phyloP scores from a whole-genome alignment of 306 rosid species.

The Crotalaria pallida region DNA sequence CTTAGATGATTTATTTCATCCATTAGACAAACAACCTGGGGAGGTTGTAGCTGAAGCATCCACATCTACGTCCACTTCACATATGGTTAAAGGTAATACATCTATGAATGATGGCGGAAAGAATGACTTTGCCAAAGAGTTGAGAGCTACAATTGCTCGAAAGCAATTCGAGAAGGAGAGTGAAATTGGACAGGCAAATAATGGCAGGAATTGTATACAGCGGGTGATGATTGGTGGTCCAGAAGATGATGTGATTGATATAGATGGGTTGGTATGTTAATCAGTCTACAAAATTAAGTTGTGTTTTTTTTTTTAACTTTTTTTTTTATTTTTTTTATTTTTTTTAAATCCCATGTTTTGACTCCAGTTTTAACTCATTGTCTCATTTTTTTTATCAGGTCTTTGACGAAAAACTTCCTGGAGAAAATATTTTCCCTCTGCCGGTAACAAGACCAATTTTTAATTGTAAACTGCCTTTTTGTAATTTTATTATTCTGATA shows the following conservation, averaged over 20 bases:
- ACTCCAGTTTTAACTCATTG: slow-evolving; percentile 12
- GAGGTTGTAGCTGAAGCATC: slow-evolving; percentile 70
- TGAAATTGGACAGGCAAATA: slow-evolving; percentile 71
- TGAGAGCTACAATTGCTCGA: slow-evolving; percentile 92
- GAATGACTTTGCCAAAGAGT: slow-evolving; percentile 86
- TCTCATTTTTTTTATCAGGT: slow-evolving; percentile 46
- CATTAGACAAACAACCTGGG: slow-evolving; percentile 62
- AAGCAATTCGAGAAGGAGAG: slow-evolving; percentile 91
- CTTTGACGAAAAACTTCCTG: slow-evolving; percentile 84
- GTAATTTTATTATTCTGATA: background rate
- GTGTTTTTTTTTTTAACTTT: slow-evolving; percentile 16
- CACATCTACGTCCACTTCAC: slow-evolving; percentile 67
- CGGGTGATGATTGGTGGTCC: slow-evolving; percentile 84
- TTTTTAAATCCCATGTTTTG: slow-evolving; percentile 7
- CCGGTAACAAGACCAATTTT: slow-evolving; percentile 51
- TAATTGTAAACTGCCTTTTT: background rate
- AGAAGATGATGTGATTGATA: slow-evolving; percentile 84
- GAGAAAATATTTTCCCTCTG: slow-evolving; percentile 83
- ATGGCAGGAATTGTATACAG: slow-evolving; percentile 71
- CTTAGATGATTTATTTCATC: slow-evolving; percentile 89
- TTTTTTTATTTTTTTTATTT: background rate
- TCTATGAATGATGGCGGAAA: slow-evolving; percentile 56
- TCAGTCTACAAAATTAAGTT: background rate
- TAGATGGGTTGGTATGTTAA: slow-evolving; percentile 83
- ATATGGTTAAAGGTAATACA: slow-evolving; percentile 44